Evolutionary conservation across 2,329 filamentous ascomycete species (phyloP).

Genomic region (Curvularia spicifera): DNA sequence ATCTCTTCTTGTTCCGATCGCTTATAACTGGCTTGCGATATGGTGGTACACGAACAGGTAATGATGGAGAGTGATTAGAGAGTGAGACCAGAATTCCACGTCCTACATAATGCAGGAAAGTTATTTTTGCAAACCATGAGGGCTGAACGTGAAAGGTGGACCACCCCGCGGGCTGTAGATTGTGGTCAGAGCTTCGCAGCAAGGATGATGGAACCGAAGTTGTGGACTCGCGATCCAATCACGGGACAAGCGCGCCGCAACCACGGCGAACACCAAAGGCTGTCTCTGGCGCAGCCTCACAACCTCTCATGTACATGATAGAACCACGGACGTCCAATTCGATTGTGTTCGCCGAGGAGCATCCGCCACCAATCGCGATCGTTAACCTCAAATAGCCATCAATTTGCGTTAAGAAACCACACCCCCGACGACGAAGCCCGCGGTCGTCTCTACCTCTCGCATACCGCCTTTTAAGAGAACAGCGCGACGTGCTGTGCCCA

Average conservation of each 20-base stretch:
- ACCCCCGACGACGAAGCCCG: constrained; percentile 1
- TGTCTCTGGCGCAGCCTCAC: constrained; percentile 10
- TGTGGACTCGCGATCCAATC: constrained; percentile 28
- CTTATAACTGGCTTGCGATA: background rate
- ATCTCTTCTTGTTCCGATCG: background rate
- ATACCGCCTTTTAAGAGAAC: constrained; percentile 15
- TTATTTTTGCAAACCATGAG: background rate
- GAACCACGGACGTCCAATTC: background rate
- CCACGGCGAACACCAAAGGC: constrained; percentile 16
- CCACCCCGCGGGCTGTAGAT: background rate
- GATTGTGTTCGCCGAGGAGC: background rate
- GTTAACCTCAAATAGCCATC: background rate
- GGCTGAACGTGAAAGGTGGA: background rate
- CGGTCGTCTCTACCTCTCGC: background rate
- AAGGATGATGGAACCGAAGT: constrained; percentile 18
- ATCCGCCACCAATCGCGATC: background rate
- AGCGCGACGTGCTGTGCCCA: background rate
- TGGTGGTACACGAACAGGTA: background rate
- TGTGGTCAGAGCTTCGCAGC: constrained; percentile 12
- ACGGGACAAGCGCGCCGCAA: constrained; percentile 22
- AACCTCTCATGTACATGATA: constrained; percentile 4
- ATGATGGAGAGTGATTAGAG: background rate
- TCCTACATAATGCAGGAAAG: background rate
- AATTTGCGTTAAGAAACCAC: background rate
- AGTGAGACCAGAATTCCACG: background rate